phyloP scores from a whole-genome alignment of 2,329 filamentous ascomycete genomes.

The Hypoxylon sp. region DNA sequence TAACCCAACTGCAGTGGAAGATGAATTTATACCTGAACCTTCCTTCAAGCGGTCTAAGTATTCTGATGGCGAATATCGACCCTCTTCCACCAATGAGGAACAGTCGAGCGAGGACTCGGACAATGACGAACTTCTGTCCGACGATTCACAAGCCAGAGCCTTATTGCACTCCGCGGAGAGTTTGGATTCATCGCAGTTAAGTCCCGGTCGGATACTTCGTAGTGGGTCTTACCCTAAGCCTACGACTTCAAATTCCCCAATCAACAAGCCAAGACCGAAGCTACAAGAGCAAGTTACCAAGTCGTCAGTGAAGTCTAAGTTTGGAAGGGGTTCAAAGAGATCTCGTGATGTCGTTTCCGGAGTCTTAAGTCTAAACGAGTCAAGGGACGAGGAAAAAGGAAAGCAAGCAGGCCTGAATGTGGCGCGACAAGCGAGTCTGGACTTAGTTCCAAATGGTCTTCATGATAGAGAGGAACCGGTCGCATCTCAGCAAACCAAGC shows the following conservation, averaged over 20 bases:
- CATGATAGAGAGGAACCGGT: neutral
- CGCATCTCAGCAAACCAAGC: neutral
- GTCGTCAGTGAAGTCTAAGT: neutral
- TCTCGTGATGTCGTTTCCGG: constrained; percentile 23
- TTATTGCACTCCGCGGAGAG: neutral
- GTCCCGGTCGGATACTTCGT: constrained; percentile 12
- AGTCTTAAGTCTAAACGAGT: constrained; percentile 7
- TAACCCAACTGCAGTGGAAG: constrained; percentile 8
- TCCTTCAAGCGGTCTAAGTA: constrained; percentile 19
- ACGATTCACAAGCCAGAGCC: neutral
- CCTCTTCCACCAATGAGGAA: constrained; percentile 13
- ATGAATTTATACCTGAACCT: constrained; percentile 4
- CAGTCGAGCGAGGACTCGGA: constrained; percentile 3
- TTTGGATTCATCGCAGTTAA: constrained; percentile 4
- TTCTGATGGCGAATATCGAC: constrained; percentile 37
- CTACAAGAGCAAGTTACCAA: neutral
- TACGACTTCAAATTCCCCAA: constrained; percentile 17
- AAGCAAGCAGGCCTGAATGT: no score
- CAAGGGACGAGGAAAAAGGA: neutral
- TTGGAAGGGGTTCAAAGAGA: constrained; percentile 23
- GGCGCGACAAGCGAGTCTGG: neutral
- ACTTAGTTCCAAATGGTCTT: neutral
- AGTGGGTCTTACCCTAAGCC: constrained; percentile 12
- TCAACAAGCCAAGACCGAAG: constrained; percentile 16
- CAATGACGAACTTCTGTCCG: neutral